These are phyloP conservation scores for Pythium graminicola DNA, from an alignment of 352 stramenopile genomes.

Conservation along the genomic window DNA sequence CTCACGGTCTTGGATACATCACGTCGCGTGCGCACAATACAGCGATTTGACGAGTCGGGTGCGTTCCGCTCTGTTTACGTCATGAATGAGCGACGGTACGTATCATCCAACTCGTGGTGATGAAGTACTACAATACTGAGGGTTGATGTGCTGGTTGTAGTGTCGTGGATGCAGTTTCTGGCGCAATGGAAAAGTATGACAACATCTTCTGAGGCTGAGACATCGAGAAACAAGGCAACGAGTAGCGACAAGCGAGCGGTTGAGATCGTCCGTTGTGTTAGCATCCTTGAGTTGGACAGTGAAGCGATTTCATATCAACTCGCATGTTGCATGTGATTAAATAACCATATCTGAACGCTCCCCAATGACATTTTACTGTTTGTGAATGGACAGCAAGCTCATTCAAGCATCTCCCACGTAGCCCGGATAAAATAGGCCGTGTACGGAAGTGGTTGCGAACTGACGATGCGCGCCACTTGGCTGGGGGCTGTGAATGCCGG, in stretches of 20 bases:
- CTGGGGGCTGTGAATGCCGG: conserved; percentile 25
- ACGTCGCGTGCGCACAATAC: conserved; percentile 69
- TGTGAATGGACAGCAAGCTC: too few relatives aligned
- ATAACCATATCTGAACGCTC: conserved; percentile 5
- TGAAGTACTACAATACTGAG: not conserved
- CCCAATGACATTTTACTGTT: too few relatives aligned
- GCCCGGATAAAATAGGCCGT: conserved; percentile 52
- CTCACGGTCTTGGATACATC: conserved; percentile 80
- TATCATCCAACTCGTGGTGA: not conserved
- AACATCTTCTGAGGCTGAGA: conserved; percentile 55
- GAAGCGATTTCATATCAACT: not conserved
- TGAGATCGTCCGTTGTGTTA: too few relatives aligned
- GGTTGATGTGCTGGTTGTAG: conserved; percentile 17
- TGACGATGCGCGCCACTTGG: conserved; percentile 45
- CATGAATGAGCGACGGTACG: conserved; percentile 75
- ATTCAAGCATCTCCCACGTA: conserved; percentile 52
- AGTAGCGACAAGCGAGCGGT: too few relatives aligned
- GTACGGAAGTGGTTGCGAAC: conserved; percentile 34
- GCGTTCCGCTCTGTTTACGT: conserved; percentile 85
- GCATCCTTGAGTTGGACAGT: too few relatives aligned
- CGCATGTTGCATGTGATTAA: conserved; percentile 9
- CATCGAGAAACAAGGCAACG: too few relatives aligned
- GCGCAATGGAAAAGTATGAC: conserved; percentile 84
- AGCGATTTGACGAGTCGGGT: conserved; percentile 81
- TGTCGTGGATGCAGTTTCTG: conserved; percentile 80